Conservation (phyloP, 1,284 basidiomycete species). For the Takashimella tepidaria region DNA sequence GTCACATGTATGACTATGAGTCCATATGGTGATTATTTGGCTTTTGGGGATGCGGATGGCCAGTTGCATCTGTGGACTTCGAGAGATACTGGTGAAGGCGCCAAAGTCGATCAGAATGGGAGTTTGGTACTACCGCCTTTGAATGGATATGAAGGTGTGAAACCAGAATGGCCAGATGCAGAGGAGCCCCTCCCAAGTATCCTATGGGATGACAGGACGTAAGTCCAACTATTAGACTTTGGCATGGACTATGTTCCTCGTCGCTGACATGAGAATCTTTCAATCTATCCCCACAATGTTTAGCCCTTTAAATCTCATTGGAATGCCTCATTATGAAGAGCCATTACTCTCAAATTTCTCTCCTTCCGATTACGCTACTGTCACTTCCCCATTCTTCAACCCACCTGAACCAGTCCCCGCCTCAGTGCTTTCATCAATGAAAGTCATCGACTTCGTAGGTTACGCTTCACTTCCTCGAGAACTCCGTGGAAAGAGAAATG, state of each 20-base stretch:
- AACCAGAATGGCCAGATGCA: conserved; percentile 77
- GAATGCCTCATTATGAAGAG: conserved; percentile 78
- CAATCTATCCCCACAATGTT: background rate
- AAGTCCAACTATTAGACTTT: too few species aligned
- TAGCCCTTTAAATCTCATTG: conserved; percentile 82
- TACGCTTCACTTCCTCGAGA: conserved; percentile 83
- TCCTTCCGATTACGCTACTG: conserved; percentile 41
- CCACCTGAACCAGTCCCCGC: conserved; percentile 66
- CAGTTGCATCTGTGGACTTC: conserved; percentile 78
- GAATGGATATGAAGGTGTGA: conserved; percentile 77
- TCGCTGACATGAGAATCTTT: background rate
- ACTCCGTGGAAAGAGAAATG: conserved; percentile 73
- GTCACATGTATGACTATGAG: conserved; percentile 78
- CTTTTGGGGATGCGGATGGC: conserved; percentile 86
- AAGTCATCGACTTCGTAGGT: conserved; percentile 78
- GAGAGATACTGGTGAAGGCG: conserved; percentile 59
- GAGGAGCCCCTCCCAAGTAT: conserved; percentile 65
- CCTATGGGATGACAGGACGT: conserved; percentile 77
- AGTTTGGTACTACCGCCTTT: conserved; percentile 56
- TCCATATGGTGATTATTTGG: conserved; percentile 80
- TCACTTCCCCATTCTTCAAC: conserved; percentile 52
- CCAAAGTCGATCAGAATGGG: conserved; percentile 35
- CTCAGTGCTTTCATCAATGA: conserved; percentile 70
- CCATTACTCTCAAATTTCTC: conserved; percentile 74
- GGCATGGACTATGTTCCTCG: too few species aligned